Conservation (phyloP, 2,329 filamentous ascomycete genomes). For the Fusarium ambrosium region DNA sequence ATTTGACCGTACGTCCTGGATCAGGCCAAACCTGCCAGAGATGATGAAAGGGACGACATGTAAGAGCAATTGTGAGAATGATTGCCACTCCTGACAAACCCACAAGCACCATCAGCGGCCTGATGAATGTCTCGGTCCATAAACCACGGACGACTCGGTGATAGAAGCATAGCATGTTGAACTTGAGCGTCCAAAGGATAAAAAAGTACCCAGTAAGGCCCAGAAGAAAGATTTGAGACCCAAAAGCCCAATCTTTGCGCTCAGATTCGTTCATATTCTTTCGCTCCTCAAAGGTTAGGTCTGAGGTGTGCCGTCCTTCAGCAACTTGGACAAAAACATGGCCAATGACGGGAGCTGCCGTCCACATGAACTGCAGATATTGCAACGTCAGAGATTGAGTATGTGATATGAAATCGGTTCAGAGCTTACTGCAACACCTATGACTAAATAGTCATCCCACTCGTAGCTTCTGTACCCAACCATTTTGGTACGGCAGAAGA, state of each 20-base stretch:
- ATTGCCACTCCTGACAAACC: conserved; percentile 44
- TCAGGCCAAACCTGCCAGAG: conserved; percentile 55
- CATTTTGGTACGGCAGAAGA: conserved; percentile 51
- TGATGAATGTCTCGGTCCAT: conserved; percentile 54
- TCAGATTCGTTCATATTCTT: conserved; percentile 48
- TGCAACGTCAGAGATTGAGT: background rate
- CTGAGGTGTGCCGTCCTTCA: conserved; percentile 48
- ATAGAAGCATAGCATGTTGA: conserved; percentile 59
- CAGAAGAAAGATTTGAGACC: conserved; percentile 53
- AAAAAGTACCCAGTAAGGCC: conserved; percentile 52
- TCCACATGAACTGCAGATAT: conserved; percentile 31
- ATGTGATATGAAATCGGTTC: rapidly evolving
- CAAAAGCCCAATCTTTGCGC: conserved; percentile 46
- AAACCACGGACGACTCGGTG: conserved; percentile 52
- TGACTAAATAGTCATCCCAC: conserved; percentile 52
- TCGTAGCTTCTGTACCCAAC: conserved; percentile 51
- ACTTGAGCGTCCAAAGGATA: conserved; percentile 56
- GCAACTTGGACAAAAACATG: conserved; percentile 48
- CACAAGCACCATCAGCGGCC: conserved; percentile 51
- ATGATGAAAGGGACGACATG: conserved; percentile 51
- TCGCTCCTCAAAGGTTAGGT: conserved; percentile 49
- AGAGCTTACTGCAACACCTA: conserved; percentile 16
- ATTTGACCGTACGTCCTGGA: conserved; percentile 50
- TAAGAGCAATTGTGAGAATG: conserved; percentile 44
- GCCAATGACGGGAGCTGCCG: conserved; percentile 36